Evolutionary conservation across 75 land plant species (phyloP).

Genomic region (Pinus tabuliformis): DNA sequence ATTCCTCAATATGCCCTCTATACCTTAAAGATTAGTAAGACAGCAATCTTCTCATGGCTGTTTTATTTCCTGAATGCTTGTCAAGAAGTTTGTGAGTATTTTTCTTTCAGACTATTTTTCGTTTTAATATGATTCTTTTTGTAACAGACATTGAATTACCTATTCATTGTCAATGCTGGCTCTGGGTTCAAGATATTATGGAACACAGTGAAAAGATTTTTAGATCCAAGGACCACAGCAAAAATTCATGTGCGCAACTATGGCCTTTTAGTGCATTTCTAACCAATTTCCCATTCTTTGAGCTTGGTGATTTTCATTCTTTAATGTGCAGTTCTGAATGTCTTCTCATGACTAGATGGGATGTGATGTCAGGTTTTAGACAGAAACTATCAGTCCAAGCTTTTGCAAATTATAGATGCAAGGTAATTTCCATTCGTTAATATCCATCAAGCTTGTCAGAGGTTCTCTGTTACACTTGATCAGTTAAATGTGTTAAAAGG

Average conservation of each 20-base stretch:
- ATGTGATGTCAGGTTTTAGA: conserved; percentile 58
- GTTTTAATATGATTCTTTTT: conserved; percentile 2
- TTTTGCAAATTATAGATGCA: conserved; percentile 63
- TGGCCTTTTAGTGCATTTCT: not conserved
- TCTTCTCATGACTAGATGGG: not conserved
- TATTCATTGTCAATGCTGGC: conserved; percentile 88
- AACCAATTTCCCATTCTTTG: not conserved
- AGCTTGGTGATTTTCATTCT: not conserved
- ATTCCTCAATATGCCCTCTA: not conserved
- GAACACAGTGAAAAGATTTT: conserved; percentile 68
- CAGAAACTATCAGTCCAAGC: conserved; percentile 41
- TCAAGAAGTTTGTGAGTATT: not conserved
- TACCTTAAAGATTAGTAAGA: not conserved
- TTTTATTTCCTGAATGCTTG: not conserved
- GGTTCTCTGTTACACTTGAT: not conserved
- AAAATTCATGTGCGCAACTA: conserved; percentile 60
- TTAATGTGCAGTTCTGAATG: not conserved
- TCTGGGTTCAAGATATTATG: conserved; percentile 80
- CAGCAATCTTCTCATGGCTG: not conserved
- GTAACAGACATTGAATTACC: conserved; percentile 64
- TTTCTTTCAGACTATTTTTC: not conserved
- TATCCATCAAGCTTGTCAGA: not conserved
- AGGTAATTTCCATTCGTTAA: conserved; percentile 34
- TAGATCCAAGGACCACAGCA: conserved; percentile 78
- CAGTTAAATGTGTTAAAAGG: not conserved